Conservation (phyloP, 805 yeast genomes). For the Saturnispora dispora region DNA sequence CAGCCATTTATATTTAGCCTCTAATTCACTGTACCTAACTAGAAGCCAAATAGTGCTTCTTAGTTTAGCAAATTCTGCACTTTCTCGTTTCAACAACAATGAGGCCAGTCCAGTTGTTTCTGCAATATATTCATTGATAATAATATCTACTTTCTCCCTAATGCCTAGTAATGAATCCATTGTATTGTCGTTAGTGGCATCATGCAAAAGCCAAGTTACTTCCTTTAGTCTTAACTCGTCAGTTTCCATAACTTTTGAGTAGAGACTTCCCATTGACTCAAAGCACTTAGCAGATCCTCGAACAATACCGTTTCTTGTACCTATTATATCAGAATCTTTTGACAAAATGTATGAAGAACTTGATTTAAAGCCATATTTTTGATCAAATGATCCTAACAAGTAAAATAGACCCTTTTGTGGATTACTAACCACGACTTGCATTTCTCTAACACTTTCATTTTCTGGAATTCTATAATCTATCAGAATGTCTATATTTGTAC, state of each 20-base stretch:
- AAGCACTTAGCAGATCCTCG: neutral
- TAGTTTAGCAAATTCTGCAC: neutral
- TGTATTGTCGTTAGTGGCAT: neutral
- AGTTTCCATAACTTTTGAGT: neutral
- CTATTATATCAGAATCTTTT: neutral
- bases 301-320: neutral
- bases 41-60: constrained; percentile 7
- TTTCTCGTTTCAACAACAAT: neutral
- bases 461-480: constrained; percentile 7
- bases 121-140: constrained; percentile 2
- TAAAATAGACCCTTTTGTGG: neutral
- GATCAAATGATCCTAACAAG: constrained; percentile 7
- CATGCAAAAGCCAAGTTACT: constrained; percentile 2
- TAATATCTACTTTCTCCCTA: constrained; percentile 6
- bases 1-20: constrained; percentile 9
- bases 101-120: neutral
- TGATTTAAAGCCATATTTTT: constrained; percentile 5
- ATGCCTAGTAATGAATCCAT: constrained; percentile 1
- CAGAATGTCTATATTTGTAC: constrained; percentile 4
- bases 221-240: constrained; percentile 1
- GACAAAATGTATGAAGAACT: neutral
- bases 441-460: constrained; percentile 6
- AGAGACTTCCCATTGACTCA: neutral
- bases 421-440: constrained; percentile 7
- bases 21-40: constrained; percentile 7